A percentile compares a stretch with the other conserved stretches of the same genome.
Evolutionary conservation across 78 protist species (phyloP).

Genomic region (Dictyostelium purpureum): DNA sequence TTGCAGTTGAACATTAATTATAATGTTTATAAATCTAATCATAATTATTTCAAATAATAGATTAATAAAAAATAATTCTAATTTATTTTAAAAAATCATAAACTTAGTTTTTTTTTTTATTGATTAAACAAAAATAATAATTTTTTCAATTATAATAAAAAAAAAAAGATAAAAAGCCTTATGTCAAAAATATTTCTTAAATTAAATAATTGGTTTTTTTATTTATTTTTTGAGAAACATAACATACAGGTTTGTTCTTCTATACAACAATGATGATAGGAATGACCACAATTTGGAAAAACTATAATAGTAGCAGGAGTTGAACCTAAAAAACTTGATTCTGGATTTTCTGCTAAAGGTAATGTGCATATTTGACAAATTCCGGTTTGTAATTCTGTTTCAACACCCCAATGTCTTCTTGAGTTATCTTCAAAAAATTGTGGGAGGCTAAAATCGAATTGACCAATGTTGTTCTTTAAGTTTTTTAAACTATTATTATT

Average conservation of each 20-base stretch:
- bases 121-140: no score
- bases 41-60: no score
- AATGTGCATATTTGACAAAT: constrained; percentile 60
- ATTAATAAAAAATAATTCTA: no score
- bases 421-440: constrained; percentile 68
- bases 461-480: not conserved
- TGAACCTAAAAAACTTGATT: constrained; percentile 49
- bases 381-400: constrained; percentile 52
- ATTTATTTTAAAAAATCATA: no score
- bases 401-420: constrained; percentile 77
- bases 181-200: no score
- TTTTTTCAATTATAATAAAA: no score
- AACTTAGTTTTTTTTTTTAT: no score
- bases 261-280: constrained; percentile 67
- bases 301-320: constrained; percentile 50
- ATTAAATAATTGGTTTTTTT: no score
- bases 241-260: constrained; percentile 70
- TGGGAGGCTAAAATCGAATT: constrained; percentile 22
- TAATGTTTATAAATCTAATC: no score
- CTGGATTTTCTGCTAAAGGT: constrained; percentile 57
- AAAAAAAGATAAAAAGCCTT: no score
- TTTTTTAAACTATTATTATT: constrained; percentile 7
- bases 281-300: constrained; percentile 69
- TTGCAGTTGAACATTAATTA: no score
- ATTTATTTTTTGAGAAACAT: constrained; percentile 68